A percentile compares a stretch with the other conserved stretches of the same genome.
These are phyloP conservation scores for Onygenales sp. DNA, from an alignment of 2,329 filamentous ascomycete species.

Conservation along the genomic window DNA sequence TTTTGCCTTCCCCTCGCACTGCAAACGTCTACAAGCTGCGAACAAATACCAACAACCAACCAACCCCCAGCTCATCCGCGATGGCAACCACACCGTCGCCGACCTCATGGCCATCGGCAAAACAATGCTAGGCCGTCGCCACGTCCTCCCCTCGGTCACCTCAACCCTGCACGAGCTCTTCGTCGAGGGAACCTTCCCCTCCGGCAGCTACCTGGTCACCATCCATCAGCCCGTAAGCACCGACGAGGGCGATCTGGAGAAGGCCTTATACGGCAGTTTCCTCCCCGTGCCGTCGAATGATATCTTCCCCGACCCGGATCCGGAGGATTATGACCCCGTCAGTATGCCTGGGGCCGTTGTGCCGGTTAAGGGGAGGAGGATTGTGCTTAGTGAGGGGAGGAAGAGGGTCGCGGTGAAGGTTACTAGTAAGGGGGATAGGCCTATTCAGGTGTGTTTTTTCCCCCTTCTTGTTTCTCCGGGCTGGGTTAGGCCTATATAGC, in stretches of 20 bases:
- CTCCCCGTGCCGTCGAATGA: constrained; percentile 64
- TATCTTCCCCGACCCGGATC: constrained; percentile 56
- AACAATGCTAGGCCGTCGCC: constrained; percentile 85
- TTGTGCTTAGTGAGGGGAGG: constrained; percentile 64
- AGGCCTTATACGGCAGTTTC: constrained; percentile 84
- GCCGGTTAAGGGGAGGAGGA: constrained; percentile 52
- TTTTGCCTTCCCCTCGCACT: constrained; percentile 3
- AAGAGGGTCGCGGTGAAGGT: constrained; percentile 66
- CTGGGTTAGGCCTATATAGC: not conserved
- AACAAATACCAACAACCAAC: not conserved
- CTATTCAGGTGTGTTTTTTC: constrained; percentile 60
- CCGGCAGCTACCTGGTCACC: constrained; percentile 87
- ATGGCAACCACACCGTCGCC: constrained; percentile 85
- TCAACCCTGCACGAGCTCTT: constrained; percentile 73
- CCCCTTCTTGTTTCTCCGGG: not conserved
- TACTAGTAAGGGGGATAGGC: constrained; percentile 77
- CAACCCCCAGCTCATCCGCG: constrained; percentile 65
- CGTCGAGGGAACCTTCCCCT: constrained; percentile 87
- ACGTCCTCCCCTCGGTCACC: constrained; percentile 76
- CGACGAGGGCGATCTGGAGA: constrained; percentile 77
- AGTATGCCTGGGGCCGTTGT: constrained; percentile 74
- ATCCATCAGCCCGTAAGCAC: constrained; percentile 82
- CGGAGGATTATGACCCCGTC: constrained; percentile 55
- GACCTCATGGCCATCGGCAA: constrained; percentile 88
- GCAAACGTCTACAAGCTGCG: not conserved